Evolutionary conservation across 441 rosid genomes (phyloP).

Genomic region (Erysimum pusillum): DNA sequence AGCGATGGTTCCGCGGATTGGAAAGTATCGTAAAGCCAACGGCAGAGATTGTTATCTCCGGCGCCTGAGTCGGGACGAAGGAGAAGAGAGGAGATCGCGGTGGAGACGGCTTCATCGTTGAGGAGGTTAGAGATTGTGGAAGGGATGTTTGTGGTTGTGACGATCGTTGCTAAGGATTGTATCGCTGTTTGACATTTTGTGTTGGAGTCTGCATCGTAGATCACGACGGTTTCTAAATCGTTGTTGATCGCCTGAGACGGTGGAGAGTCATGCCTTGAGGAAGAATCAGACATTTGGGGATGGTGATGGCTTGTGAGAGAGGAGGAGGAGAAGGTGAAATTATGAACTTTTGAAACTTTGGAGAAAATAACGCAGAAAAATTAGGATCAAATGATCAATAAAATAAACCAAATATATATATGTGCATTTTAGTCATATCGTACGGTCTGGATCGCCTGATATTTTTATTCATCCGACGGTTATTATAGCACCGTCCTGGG

Average conservation of each 20-base stretch:
- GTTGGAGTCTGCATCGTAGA: conserved; percentile 43
- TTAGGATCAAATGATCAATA: no score
- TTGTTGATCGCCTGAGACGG: conserved; percentile 19
- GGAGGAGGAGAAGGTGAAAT: conserved; percentile 14
- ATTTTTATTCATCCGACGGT: no score
- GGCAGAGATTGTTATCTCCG: conserved; percentile 82
- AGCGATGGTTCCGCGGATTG: conserved; percentile 66
- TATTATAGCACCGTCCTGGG: no score
- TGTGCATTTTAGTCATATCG: neutral
- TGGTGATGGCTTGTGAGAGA: conserved; percentile 28
- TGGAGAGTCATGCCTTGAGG: conserved; percentile 36
- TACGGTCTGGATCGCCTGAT: no score
- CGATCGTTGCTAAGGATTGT: conserved; percentile 61
- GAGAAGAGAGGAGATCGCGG: conserved; percentile 72
- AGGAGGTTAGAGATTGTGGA: conserved; percentile 68
- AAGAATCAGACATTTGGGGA: conserved; percentile 47
- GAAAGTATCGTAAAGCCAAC: conserved; percentile 94
- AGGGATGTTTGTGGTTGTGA: conserved; percentile 50
- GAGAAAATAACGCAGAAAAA: no score
- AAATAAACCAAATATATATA: conserved; percentile 1
- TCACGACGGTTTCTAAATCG: conserved; percentile 25
- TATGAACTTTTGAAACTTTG: neutral
- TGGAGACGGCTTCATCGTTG: conserved; percentile 56
- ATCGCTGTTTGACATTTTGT: conserved; percentile 56
- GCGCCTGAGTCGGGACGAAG: conserved; percentile 75